Base-by-base conservation (phyloP, 805 yeast genomes). In the Candida railenensis region DNA sequence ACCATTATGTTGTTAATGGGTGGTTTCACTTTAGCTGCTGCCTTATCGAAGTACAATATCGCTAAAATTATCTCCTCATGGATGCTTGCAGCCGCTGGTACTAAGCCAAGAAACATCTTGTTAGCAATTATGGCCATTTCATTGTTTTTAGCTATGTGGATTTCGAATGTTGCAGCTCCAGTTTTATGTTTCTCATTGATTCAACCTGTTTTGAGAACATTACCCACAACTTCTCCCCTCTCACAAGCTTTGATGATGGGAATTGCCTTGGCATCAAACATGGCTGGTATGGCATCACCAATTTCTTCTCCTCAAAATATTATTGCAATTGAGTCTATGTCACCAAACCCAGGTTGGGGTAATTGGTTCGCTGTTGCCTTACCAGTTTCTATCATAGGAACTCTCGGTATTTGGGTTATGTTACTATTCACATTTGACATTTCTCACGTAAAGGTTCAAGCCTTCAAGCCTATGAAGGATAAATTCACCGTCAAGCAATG, bases 231-330 rank as follows among this genome's bases (percentile, higher is more conserved):
- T 11, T 84, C 91, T 19, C 77, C 82, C 3, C 89, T 89, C 57
- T 87, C 88, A 5, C 85, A 88, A 60, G 89, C 96, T 1, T 73
- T 92, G 55, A 86, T 92, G 43, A 68, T 92, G 40, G 98, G 97
- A 38, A 87, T 92, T 54, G 98, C 98, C 0, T 71, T 92, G 47
- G 95, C 98, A 1, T 86, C 96, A 5, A 89, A 92, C 61, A 73
- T 92, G 41, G 98, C 96, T 19, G 99, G 99, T 53, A 92, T 91
- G 96, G 86, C 96, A 0, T 89, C 96, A 3, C 99, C 99, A 5
- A 92, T 92, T 59, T 91, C 97, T 1, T 89, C 97, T 2, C 99
- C 99, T 1, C 99, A 92, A 62, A 92, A 92, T 64, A 88, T 92
- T 51, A 83, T 92, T 56, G 96, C 97, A 1, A 76, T 92, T 43